Evolutionary conservation across 1,284 basidiomycete genomes (phyloP), one percentile per base, ranked within the genome.

Genomic region (Athelia sp.): DNA sequence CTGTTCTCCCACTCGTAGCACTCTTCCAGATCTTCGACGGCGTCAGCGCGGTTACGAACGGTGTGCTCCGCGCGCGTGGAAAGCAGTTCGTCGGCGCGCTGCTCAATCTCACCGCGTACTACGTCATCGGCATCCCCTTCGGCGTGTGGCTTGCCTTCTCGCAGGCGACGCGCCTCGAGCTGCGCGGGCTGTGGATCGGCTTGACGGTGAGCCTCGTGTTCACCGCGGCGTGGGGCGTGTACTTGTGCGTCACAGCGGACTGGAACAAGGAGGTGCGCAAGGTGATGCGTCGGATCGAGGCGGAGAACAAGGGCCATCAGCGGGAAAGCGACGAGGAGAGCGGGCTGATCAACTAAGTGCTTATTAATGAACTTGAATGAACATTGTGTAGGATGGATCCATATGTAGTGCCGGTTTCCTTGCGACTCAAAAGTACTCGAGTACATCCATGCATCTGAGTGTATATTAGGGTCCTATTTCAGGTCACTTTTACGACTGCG

Each of bases 1-100:
- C 74, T 0, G 84, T 93, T 50, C 66, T 95, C 38, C 89, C 92
- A 0, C 60, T 89, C n/a, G 73, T 86, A 3, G 83, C 89, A 9
- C 74, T 92, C 31, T 90, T 92, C 75, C 90, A 93, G 60, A 78
- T 92, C 2, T 81, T 84, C 51, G 93, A 95, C 57, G 85, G 84
- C 11, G 74, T 84, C 15, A 68, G 75, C 10, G 87, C 80, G 1
- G 81, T 92, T 4, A 78, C 84, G 1, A 78, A 77, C 13, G 89
- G 92, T 2, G 81, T 95, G 54, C 69, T 96, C 42, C 79, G 93
- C 40, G 83, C 90, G 1, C 72, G 82, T 22, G 92, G 92, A 2
- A 85, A 87, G 64, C 85, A 85, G 74, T 75, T 79, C 50, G 73
- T 77, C 1, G 84, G 85, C 13, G 85, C 85, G 2, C 50, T 84